Evolutionary conservation across 768 basidiomycete genomes (phyloP).

Genomic region (Lentinula raphanica): DNA sequence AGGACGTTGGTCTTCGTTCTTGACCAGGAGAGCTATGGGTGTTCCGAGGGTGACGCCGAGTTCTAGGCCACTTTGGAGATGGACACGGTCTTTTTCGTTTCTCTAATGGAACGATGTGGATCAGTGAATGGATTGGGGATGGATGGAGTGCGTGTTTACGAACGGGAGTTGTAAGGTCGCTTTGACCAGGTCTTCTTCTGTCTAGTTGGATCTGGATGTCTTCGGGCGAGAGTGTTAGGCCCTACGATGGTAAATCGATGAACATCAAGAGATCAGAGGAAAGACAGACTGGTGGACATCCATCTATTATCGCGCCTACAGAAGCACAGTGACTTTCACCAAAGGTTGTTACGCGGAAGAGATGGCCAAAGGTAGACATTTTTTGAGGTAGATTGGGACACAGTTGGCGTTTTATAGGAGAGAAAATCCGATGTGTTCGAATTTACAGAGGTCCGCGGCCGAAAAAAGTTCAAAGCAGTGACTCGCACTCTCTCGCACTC

Average conservation of each 20-base stretch:
- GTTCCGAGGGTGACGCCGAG: constrained; percentile 95
- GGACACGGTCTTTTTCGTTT: constrained; percentile 92
- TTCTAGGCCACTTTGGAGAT: constrained; percentile 90
- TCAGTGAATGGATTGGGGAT: constrained; percentile 1
- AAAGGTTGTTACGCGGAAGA: constrained; percentile 94
- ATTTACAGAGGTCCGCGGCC: not conserved
- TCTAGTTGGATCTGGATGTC: constrained; percentile 92
- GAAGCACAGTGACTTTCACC: constrained; percentile 97
- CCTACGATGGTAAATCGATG: constrained; percentile 42
- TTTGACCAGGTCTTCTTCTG: constrained; percentile 91
- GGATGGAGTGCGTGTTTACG: constrained; percentile 26
- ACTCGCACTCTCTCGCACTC: no score
- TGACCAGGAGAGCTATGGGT: constrained; percentile 93
- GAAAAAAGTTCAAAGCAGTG: not conserved
- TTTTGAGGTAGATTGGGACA: not conserved
- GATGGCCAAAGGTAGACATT: constrained; percentile 92
- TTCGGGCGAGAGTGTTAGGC: constrained; percentile 67
- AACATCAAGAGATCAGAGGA: constrained; percentile 6
- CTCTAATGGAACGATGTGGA: constrained; percentile 41
- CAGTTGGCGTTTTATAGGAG: not conserved
- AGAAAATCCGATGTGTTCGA: not conserved
- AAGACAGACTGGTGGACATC: constrained; percentile 82
- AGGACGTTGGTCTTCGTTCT: constrained; percentile 96
- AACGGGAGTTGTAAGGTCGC: constrained; percentile 92
- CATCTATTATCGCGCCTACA: constrained; percentile 96